phyloP scores from a whole-genome alignment of 176 grass and related monocot genomes.

The Bromus sterilis region DNA sequence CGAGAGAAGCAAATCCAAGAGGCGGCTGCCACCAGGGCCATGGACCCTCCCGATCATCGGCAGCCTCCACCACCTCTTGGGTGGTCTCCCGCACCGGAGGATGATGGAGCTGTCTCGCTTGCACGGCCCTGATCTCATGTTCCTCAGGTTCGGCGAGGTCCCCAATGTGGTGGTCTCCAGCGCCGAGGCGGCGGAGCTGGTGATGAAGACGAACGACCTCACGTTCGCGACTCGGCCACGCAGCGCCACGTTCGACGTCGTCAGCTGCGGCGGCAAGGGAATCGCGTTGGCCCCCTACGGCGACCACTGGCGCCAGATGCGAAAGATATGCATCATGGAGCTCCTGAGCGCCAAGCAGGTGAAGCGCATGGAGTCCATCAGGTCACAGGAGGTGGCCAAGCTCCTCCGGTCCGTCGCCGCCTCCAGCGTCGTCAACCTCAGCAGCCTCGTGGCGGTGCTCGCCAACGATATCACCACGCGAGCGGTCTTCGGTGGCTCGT shows the following conservation, averaged over 20 bases:
- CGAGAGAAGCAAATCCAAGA: not conserved
- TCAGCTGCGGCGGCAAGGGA: not conserved
- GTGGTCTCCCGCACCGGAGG: not conserved
- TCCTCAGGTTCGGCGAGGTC: not conserved
- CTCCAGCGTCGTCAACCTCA: not conserved
- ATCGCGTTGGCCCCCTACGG: not conserved
- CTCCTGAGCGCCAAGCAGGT: not conserved
- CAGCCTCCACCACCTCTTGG: not conserved
- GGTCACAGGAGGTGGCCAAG: not conserved
- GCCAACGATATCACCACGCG: not conserved
- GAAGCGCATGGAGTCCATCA: not conserved
- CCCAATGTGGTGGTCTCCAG: not conserved
- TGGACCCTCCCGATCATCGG: not conserved
- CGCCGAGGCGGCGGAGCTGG: not conserved
- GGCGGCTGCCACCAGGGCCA: not conserved
- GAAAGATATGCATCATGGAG: not conserved
- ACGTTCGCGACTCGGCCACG: not conserved
- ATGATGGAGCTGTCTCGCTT: not conserved
- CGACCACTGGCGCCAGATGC: not conserved
- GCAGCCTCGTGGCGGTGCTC: not conserved
- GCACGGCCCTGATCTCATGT: not conserved
- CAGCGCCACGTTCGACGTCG: not conserved
- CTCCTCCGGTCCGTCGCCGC: not conserved
- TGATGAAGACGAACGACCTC: not conserved
- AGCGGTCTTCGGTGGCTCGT: not conserved